Base-by-base conservation (phyloP, 192 early-diverging fungal species). In the Coemansia furcata region DNA sequence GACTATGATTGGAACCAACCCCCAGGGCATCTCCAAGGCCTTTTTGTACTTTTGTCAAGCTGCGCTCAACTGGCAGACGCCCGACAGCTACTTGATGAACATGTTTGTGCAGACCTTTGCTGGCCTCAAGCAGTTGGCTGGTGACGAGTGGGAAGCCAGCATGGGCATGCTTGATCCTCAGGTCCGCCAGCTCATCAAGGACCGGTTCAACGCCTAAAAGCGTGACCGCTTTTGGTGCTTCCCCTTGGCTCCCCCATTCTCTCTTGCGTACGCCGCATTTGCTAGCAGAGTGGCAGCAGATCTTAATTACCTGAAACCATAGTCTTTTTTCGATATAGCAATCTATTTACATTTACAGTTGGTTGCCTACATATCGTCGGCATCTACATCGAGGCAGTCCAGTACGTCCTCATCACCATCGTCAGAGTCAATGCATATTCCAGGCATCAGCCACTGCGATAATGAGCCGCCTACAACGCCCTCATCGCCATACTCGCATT, bases 1-100 rank as follows among this genome's bases (percentile, higher is more conserved):
- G 82, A 87, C 89, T 37, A 92, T 98, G 89, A 94, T 98, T 47
- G 85, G 91, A 64, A 76, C 86, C 43, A 98, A 98, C 77, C 96
- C 98, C 15, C 86, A 95, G 55, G 95, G 89, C 15, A 89, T 91
- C 63, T 78, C 84, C 39, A 86, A 87, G 74, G 85, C 84, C 37
- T 87, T 95, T 67, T 72, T 87, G 44, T 85, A 81, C 55, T 93
- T 96, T 76, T 94, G 93, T 66, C 88, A 90, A 71, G 92, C 94
- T 12, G 85, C 94, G 11, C 86, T 87, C 60, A 86, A 87, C 74
- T 95, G 91, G 87, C 88, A 89, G 60, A 86, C 85, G 19, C 88
- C 89, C 21, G 77, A 80, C 30, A 57, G 63, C 17, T 42, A 43
- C 21, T 66, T 84, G 63, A 63, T 74, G 73, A 72, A 80, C 4